phyloP scores from a whole-genome alignment of 148 eudicot species.

The Fallopia convolvulus region DNA sequence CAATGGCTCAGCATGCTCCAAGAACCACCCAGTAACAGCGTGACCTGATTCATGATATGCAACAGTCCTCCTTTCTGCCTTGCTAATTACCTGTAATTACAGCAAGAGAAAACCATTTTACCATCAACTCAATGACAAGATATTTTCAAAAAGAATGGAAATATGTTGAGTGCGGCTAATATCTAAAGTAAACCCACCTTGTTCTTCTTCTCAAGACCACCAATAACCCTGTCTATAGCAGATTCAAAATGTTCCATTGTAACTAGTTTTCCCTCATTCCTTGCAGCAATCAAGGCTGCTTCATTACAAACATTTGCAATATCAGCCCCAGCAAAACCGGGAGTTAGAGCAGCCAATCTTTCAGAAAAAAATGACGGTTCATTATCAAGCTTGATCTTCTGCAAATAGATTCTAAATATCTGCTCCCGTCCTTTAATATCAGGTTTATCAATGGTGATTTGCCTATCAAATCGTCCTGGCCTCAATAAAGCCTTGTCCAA shows the following conservation, averaged over 20 bases:
- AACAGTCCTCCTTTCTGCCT: conserved; percentile 72
- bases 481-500: conserved; percentile 83
- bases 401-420: conserved; percentile 72
- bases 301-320: conserved; percentile 91
- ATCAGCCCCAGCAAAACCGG: conserved; percentile 96
- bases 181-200: conserved; percentile 32
- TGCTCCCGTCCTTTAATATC: conserved; percentile 91
- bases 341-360: conserved; percentile 83
- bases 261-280: conserved; percentile 39
- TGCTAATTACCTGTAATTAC: conserved; percentile 67
- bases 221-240: conserved; percentile 83
- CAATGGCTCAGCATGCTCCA: conserved; percentile 84
- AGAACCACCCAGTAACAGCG: conserved; percentile 85
- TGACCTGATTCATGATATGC: conserved; percentile 94
- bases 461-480: conserved; percentile 87
- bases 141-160: neutral
- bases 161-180: neutral
- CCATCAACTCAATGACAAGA: neutral
- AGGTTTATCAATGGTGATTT: conserved; percentile 73
- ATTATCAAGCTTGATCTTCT: conserved; percentile 71
- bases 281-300: conserved; percentile 89
- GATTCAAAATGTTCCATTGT: conserved; percentile 77
- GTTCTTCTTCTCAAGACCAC: conserved; percentile 88
- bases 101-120: neutral
- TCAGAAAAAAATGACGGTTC: conserved; percentile 68